Evolutionary conservation across 371 early-diverging fungal genomes (phyloP).

Genomic region (Mucor racemosus): DNA sequence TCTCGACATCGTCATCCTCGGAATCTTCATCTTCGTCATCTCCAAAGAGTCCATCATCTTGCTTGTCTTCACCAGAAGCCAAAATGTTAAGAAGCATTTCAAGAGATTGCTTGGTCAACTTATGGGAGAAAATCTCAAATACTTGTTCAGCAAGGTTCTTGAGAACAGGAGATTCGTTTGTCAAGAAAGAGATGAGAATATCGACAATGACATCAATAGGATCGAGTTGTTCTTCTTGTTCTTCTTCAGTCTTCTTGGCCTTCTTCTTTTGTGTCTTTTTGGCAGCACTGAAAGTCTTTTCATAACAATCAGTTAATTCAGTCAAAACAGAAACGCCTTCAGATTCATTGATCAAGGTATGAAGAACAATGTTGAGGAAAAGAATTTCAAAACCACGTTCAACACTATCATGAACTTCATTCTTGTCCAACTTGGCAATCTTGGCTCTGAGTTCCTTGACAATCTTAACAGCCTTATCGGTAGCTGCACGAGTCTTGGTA

Average conservation of each 20-base stretch:
- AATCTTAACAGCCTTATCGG: conserved; percentile 32
- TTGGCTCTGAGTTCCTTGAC: conserved; percentile 23
- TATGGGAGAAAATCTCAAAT: conserved; percentile 81
- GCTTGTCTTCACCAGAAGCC: conserved; percentile 53
- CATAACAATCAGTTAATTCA: conserved; percentile 78
- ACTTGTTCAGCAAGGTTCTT: conserved; percentile 79
- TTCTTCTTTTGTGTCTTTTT: conserved; percentile 32
- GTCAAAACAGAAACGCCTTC: conserved; percentile 65
- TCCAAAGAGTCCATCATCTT: conserved; percentile 62
- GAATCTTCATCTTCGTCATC: conserved; percentile 53
- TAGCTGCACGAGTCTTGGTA: conserved; percentile 25
- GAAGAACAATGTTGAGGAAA: conserved; percentile 69
- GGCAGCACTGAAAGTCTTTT: conserved; percentile 63
- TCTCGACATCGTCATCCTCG: conserved; percentile 60
- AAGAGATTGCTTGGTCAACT: conserved; percentile 76
- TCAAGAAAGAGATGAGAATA: conserved; percentile 86
- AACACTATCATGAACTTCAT: conserved; percentile 46
- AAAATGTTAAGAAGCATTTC: conserved; percentile 76
- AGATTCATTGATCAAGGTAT: conserved; percentile 67
- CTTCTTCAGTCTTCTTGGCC: conserved; percentile 41
- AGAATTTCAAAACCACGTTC: conserved; percentile 75
- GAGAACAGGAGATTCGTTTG: conserved; percentile 79
- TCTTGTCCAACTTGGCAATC: conserved; percentile 43
- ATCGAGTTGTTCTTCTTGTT: conserved; percentile 68
- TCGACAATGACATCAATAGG: conserved; percentile 93